Evolutionary conservation across 169 alveolate genomes (phyloP).

Genomic region (Eimeria tenella): DNA sequence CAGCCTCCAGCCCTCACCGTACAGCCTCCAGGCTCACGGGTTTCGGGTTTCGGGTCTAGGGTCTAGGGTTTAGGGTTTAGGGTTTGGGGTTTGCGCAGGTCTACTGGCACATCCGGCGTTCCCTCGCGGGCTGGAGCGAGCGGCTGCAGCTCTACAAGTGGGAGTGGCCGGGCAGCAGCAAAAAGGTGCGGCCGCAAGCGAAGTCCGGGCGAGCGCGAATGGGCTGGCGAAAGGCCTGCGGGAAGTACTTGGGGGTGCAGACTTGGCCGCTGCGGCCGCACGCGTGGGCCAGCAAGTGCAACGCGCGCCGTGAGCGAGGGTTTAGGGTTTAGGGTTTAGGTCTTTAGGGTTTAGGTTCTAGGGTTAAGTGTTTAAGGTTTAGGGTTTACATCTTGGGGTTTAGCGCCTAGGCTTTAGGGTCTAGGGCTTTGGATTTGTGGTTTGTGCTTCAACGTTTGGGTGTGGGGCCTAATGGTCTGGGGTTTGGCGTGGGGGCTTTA

Average conservation of each 20-base stretch:
- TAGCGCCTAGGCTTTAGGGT: background rate
- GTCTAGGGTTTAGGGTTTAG: background rate
- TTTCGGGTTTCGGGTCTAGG: background rate
- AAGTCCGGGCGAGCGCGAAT: slow-evolving; percentile 90
- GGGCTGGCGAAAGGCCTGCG: slow-evolving; percentile 92
- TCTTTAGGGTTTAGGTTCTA: too few relatives aligned
- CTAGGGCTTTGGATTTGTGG: background rate
- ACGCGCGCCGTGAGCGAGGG: background rate
- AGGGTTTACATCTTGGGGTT: too few relatives aligned
- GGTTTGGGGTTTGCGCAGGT: slow-evolving; percentile 75
- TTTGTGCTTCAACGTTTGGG: background rate
- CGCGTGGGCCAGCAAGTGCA: slow-evolving; percentile 86
- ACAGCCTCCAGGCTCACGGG: too few relatives aligned
- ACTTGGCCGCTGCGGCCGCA: slow-evolving; percentile 91
- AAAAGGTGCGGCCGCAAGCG: slow-evolving; percentile 87
- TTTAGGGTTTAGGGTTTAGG: too few relatives aligned
- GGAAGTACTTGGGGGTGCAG: slow-evolving; percentile 90
- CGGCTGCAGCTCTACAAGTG: slow-evolving; percentile 91
- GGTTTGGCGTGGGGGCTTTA: slow-evolving; percentile 82
- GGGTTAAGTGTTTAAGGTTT: too few relatives aligned
- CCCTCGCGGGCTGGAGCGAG: slow-evolving; percentile 91
- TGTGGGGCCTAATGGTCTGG: slow-evolving; percentile 82
- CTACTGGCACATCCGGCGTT: slow-evolving; percentile 88
- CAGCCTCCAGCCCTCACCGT: too few relatives aligned
- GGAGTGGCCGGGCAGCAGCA: slow-evolving; percentile 92